Evolutionary conservation across 1,284 basidiomycete genomes (phyloP), one percentile per base, ranked within the genome.

Genomic region (Ceratorhiza oryzae-sativae): DNA sequence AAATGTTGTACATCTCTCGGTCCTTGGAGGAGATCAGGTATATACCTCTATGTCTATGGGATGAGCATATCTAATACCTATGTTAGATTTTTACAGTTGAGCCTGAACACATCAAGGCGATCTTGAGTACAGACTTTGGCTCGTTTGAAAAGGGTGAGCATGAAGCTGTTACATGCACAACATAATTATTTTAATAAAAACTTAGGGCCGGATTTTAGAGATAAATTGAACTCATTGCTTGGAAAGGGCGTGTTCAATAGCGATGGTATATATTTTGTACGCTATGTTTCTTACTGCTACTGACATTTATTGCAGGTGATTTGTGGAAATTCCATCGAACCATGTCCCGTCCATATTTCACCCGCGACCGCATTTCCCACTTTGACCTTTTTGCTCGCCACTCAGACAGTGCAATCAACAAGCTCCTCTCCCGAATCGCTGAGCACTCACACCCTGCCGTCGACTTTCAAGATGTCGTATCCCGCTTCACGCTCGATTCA

Each of bases 271-370:
- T 36, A 18, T 9, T 15, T 20, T 34, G 13, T 39, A 6, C 36
- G 13, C 6, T 13, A 6, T 39, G 36, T 13, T 27, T 3, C 10
- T n/a, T 25, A 23, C 3, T 27, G 4, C 1, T 27, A 30, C 18
- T 30, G 13, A 13, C 18, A 13, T n/a, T 34, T 18, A 56, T 41
- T 9, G 2, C 23, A 70, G 67, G 67, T 25, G 71, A 72, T 18
- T 56, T 74, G 49, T 75, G 74, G 74, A 75, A 75, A 41, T 74
- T 72, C 68, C 78, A 79, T 60, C 75, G 78, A 13, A 68, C 70
- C 18, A 73, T 80, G 46, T 76, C 78, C 12, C 74, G 79, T 1
- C 79, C 79, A 6, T 80, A 78, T 74, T 80, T 80, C 65, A 72
- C 75, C 12, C 76, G 76, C n/a, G 78, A 80, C 9, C 73, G 77